Evolutionary conservation across 345 rosid genomes (phyloP), one percentile per base, ranked within the genome.

Genomic region (Draba incana): DNA sequence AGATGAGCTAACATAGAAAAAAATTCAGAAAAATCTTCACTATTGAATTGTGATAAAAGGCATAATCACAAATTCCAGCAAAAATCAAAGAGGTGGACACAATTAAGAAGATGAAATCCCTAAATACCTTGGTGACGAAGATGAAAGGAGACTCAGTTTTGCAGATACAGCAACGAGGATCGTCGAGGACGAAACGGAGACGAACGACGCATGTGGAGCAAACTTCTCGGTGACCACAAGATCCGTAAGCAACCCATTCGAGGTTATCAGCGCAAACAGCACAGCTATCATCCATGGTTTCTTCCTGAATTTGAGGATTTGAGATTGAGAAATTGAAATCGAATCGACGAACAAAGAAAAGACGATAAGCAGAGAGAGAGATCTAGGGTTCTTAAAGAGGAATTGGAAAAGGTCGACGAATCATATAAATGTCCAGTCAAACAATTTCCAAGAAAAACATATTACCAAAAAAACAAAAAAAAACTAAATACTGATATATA

Each of bases 211-310:
- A 92, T 44, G 92, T 90, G 10, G 94, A 82, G 84, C 97, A 92
- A 37, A 90, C 97, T 6, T 92, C 98, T 4, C 89, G 88, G 78
- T 93, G 98, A n/a, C 96, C 96, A 63, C 97, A 90, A 4, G 90
- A 69, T 2, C 96, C 97, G 42, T 93, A 93, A 11, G 94, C 94
- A 68, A 87, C 96, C 98, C 98, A 93, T 68, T 93, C 92, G 55
- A 93, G 79, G 24, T 82, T 69, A 23, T 93, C 98, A 10, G 97
- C 98, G 69, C 98, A 93, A 27, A 93, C 97, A 31, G 90, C 96
- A 64, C 97, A 93, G 44, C 88, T 85, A 54, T 93, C 97, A 75
- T 93, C 98, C 98, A 92, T 90, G 49, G 43, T 44, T 57, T 57
- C 50, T 62, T 23, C 20, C 10, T 70, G 51, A 53, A 48, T 70